Percentiles rank a stretch among this genome's conserved stretches.
Conservation (phyloP, 495 filamentous ascomycete species). For the Penicillium dipodomyicola region DNA sequence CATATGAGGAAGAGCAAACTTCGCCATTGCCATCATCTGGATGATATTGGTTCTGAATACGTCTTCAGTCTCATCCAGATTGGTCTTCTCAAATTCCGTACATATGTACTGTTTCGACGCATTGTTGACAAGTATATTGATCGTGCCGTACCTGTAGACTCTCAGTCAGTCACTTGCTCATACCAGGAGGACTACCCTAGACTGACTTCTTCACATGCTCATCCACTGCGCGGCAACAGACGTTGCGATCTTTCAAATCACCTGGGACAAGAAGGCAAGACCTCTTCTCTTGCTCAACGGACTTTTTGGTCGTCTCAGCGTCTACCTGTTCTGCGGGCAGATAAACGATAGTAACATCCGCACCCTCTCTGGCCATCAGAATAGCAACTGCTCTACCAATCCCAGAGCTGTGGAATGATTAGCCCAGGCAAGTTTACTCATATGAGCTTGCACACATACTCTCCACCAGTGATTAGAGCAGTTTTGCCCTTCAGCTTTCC, state of each 20-base stretch:
- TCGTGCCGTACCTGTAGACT: slow-evolving; percentile 34
- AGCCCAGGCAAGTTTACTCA: background rate
- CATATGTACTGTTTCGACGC: slow-evolving; percentile 56
- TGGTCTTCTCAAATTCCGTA: slow-evolving; percentile 50
- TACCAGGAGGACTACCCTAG: background rate
- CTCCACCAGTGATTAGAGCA: slow-evolving; percentile 54
- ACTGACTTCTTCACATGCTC: slow-evolving; percentile 48
- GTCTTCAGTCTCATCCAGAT: slow-evolving; percentile 50
- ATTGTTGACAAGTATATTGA: slow-evolving; percentile 63
- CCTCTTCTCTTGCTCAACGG: slow-evolving; percentile 47
- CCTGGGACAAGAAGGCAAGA: slow-evolving; percentile 48
- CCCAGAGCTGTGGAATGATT: slow-evolving; percentile 34
- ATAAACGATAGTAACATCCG: slow-evolving; percentile 52
- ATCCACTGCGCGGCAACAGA: slow-evolving; percentile 49
- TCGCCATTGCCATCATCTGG: slow-evolving; percentile 61
- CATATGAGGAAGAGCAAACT: slow-evolving; percentile 58
- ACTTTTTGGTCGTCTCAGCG: slow-evolving; percentile 48
- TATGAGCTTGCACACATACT: slow-evolving; percentile 30
- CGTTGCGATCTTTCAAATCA: slow-evolving; percentile 47
- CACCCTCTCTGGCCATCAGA: slow-evolving; percentile 53
- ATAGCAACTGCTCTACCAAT: slow-evolving; percentile 54
- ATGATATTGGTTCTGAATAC: slow-evolving; percentile 59
- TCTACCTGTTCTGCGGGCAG: slow-evolving; percentile 52
- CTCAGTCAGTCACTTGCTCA: background rate
- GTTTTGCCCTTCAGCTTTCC: slow-evolving; percentile 49